Percentiles rank a stretch among this genome's conserved stretches.
Evolutionary conservation across 2,329 filamentous ascomycete species (phyloP).

Genomic region (Hypoxylon sp.): DNA sequence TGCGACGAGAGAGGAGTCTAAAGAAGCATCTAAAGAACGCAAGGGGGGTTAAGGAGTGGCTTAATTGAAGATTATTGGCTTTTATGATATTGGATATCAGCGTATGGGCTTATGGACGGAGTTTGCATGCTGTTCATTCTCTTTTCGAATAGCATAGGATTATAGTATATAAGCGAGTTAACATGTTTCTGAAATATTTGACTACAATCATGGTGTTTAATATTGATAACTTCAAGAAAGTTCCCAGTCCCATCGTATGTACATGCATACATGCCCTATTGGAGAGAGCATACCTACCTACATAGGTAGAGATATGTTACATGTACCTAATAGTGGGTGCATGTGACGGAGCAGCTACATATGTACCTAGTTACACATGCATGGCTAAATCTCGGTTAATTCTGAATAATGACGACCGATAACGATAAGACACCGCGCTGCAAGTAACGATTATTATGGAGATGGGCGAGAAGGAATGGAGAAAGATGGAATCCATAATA

Average conservation of each 20-base stretch:
- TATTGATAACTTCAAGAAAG: too few relatives aligned
- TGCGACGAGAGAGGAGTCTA: neutral
- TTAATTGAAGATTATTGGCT: neutral
- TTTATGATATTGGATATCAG: neutral
- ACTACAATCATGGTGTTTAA: neutral
- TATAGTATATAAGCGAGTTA: neutral
- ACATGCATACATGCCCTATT: too few relatives aligned
- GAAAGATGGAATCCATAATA: neutral
- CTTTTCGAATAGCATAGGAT: neutral
- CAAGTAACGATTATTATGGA: neutral
- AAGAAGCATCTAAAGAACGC: neutral
- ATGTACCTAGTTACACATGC: too few relatives aligned
- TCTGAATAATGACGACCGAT: neutral
- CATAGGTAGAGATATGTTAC: too few relatives aligned
- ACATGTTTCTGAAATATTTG: neutral
- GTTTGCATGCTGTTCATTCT: neutral
- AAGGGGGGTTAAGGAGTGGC: neutral
- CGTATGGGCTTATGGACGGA: neutral
- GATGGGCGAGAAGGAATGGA: neutral
- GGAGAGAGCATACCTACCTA: neutral
- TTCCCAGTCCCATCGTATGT: too few relatives aligned
- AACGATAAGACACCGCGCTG: neutral
- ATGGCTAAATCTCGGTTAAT: neutral
- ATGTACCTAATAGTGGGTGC: too few relatives aligned
- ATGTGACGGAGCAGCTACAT: too few relatives aligned